A percentile compares a stretch with the other conserved stretches of the same genome.
These are phyloP conservation scores for Oleoguttula mirabilis DNA, from an alignment of 495 filamentous ascomycete species.

Conservation along the genomic window DNA sequence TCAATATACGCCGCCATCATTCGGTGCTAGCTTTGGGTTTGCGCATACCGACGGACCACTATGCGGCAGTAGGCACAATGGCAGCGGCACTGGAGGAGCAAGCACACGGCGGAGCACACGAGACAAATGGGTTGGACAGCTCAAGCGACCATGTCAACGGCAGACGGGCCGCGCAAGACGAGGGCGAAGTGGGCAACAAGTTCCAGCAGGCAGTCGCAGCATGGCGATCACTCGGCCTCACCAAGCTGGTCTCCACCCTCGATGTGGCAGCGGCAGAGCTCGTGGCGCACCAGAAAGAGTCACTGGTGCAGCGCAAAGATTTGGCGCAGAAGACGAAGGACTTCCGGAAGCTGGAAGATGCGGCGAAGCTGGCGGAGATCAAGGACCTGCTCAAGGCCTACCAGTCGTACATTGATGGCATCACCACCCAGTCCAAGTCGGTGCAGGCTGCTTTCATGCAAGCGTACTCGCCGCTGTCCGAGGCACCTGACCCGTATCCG, in stretches of 20 bases:
- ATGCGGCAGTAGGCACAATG: slow-evolving; percentile 10
- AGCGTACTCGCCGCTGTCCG: slow-evolving; percentile 82
- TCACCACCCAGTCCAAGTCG: slow-evolving; percentile 87
- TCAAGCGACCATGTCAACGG: background rate
- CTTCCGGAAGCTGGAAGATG: slow-evolving; percentile 88
- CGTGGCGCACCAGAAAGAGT: slow-evolving; percentile 78
- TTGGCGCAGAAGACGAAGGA: slow-evolving; percentile 98
- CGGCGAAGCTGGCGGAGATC: slow-evolving; percentile 72
- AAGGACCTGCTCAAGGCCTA: slow-evolving; percentile 84
- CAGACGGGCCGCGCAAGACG: background rate
- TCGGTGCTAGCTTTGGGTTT: too few relatives aligned
- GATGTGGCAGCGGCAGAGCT: slow-evolving; percentile 90
- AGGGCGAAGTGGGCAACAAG: slow-evolving; percentile 56
- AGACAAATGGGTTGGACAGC: background rate
- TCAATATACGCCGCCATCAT: too few relatives aligned
- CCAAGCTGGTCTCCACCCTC: slow-evolving; percentile 71
- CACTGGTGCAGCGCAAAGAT: slow-evolving; percentile 88
- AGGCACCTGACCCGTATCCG: slow-evolving; percentile 93
- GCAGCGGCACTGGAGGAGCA: slow-evolving; percentile 12
- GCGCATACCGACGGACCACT: too few relatives aligned
- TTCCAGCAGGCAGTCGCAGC: slow-evolving; percentile 91
- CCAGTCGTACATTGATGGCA: slow-evolving; percentile 89
- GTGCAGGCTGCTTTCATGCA: slow-evolving; percentile 85
- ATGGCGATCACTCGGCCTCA: slow-evolving; percentile 91
- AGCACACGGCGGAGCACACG: slow-evolving; percentile 4